A percentile compares a stretch with the other conserved stretches of the same genome.
These are phyloP conservation scores for Diaporthe vaccinii DNA, from an alignment of 2,329 filamentous ascomycete species.

Conservation along the genomic window DNA sequence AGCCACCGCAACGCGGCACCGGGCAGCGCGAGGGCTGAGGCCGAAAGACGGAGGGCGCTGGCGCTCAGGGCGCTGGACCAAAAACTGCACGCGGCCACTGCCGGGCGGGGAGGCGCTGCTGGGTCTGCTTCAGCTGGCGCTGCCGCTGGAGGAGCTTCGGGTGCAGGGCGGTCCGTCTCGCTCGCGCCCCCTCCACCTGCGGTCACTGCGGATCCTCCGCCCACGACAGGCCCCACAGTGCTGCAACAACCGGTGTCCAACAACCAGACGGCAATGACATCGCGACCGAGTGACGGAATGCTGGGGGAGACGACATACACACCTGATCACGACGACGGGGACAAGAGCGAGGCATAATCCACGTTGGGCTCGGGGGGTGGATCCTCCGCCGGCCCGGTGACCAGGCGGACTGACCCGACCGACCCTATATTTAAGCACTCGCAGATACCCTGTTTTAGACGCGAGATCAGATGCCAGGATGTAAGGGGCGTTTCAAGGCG, in stretches of 20 bases:
- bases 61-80: conserved; percentile 94
- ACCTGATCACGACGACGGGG: conserved; percentile 68
- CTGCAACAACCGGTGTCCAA: conserved; percentile 69
- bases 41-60: conserved; percentile 88
- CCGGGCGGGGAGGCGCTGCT: conserved; percentile 43
- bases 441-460: conserved; percentile 4
- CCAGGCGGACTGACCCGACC: not conserved
- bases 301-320: conserved; percentile 79
- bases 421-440: not conserved
- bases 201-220: conserved; percentile 50
- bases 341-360: conserved; percentile 42
- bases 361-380: not conserved
- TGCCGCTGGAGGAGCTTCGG: conserved; percentile 6
- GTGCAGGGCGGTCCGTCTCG: conserved; percentile 22
- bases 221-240: conserved; percentile 66
- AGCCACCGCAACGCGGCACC: conserved; percentile 69
- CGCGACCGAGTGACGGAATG: conserved; percentile 64
- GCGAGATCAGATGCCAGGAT: not conserved
- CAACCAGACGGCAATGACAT: conserved; percentile 70
- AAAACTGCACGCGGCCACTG: conserved; percentile 86
- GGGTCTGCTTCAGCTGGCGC: not conserved
- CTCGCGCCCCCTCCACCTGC: conserved; percentile 57
- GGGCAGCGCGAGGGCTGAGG: conserved; percentile 86
- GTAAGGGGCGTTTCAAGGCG: not conserved
- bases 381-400: not conserved